A percentile compares a stretch with the other conserved stretches of the same genome.
Conservation (phyloP, 495 filamentous ascomycete species). For the Tirmania nivea region DNA sequence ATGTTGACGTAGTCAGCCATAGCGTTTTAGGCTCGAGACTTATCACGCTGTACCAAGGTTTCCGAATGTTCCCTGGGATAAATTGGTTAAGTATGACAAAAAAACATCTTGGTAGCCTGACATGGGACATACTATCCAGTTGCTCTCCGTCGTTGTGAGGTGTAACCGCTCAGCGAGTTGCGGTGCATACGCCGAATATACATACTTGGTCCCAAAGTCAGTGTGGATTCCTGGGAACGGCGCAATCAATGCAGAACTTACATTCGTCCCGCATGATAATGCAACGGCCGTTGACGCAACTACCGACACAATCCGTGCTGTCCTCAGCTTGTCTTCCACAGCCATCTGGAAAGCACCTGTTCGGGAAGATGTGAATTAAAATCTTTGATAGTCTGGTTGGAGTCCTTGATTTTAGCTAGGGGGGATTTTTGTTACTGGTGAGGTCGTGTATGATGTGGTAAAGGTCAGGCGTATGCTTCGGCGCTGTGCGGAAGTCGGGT, state of each 20-base stretch:
- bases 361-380: not conserved
- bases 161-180: conserved; percentile 73
- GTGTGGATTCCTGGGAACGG: conserved; percentile 1
- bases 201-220: conserved; percentile 41
- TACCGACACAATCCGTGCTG: conserved; percentile 17
- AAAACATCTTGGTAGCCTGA: conserved; percentile 9
- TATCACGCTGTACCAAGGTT: conserved; percentile 84
- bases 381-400: not conserved
- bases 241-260: conserved; percentile 24
- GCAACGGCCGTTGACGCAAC: conserved; percentile 62
- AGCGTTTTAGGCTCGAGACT: conserved; percentile 1
- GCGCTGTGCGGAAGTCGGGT: too few relatives aligned
- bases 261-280: conserved; percentile 82
- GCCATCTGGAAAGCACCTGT: not conserved
- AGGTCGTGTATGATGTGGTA: too few relatives aligned
- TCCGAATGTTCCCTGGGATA: conserved; percentile 48
- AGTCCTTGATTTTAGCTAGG: too few relatives aligned
- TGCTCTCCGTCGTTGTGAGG: conserved; percentile 72
- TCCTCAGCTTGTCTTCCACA: conserved; percentile 8
- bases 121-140: conserved; percentile 55
- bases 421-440: too few relatives aligned
- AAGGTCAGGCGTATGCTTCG: too few relatives aligned
- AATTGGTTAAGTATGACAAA: conserved; percentile 4
- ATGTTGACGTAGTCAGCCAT: conserved; percentile 1
- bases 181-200: conserved; percentile 93